phyloP scores from a whole-genome alignment of 371 early-diverging fungal genomes.

The Mortierella sp. region DNA sequence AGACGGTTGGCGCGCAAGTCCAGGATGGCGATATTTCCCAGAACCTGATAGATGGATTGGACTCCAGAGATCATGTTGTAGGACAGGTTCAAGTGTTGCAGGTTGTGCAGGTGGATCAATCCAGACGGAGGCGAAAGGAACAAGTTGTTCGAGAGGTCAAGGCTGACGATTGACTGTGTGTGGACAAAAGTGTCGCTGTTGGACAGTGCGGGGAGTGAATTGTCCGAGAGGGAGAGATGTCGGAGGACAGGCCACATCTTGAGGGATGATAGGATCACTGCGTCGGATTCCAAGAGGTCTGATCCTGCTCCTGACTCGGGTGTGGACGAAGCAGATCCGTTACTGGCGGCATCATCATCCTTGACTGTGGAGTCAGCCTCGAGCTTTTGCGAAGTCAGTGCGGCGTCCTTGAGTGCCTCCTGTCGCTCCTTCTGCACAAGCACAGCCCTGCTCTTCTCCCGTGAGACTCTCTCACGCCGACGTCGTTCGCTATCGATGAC shows the following conservation, averaged over 20 bases:
- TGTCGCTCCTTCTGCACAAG: slow-evolving; percentile 43
- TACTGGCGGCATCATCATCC: slow-evolving; percentile 11
- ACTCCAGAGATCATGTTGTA: slow-evolving; percentile 76
- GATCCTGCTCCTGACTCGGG: background rate
- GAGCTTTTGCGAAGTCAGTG: slow-evolving; percentile 12
- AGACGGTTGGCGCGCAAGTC: slow-evolving; percentile 77
- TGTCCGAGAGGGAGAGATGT: slow-evolving; percentile 69
- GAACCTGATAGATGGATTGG: slow-evolving; percentile 70
- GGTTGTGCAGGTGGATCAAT: slow-evolving; percentile 67
- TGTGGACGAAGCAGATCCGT: background rate
- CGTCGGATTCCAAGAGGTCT: slow-evolving; percentile 16
- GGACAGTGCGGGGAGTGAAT: slow-evolving; percentile 67
- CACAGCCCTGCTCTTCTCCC: slow-evolving; percentile 35
- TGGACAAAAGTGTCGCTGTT: slow-evolving; percentile 60
- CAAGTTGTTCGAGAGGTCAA: slow-evolving; percentile 76
- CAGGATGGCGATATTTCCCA: slow-evolving; percentile 76
- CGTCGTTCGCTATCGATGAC: slow-evolving; percentile 52
- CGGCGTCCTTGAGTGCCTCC: slow-evolving; percentile 47
- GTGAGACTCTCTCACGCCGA: slow-evolving; percentile 37
- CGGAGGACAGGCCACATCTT: slow-evolving; percentile 64
- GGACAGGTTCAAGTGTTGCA: slow-evolving; percentile 72
- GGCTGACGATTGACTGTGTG: slow-evolving; percentile 64
- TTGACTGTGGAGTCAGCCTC: background rate
- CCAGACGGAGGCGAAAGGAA: slow-evolving; percentile 73
- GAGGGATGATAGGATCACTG: slow-evolving; percentile 33